Evolutionary conservation across 768 basidiomycete genomes (phyloP).

Genomic region (Omphalotus guepiniiformis): DNA sequence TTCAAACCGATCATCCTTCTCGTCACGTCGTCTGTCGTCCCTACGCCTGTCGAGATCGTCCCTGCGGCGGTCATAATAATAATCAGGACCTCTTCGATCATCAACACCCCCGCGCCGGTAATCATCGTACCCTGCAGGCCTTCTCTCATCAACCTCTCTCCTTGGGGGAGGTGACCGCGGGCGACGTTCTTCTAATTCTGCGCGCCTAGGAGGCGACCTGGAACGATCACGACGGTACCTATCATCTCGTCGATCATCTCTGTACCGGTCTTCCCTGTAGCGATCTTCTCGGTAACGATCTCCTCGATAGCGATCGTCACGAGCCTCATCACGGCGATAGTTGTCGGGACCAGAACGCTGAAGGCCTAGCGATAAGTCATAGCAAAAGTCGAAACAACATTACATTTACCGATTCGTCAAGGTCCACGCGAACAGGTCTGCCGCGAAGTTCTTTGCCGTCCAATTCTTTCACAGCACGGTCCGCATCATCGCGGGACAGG

Average conservation of each 20-base stretch:
- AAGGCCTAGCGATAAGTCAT: slow-evolving; percentile 9
- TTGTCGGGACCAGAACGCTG: slow-evolving; percentile 69
- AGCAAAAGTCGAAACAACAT: not conserved
- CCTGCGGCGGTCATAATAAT: slow-evolving; percentile 85
- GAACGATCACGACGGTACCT: slow-evolving; percentile 75
- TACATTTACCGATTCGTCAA: slow-evolving; percentile 54
- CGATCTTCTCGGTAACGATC: slow-evolving; percentile 42
- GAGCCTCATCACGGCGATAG: slow-evolving; percentile 61
- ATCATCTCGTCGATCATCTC: slow-evolving; percentile 30
- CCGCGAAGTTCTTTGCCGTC: slow-evolving; percentile 88
- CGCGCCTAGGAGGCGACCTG: slow-evolving; percentile 72
- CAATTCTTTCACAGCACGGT: slow-evolving; percentile 85
- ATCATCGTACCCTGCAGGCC: slow-evolving; percentile 92
- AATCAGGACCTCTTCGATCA: slow-evolving; percentile 80
- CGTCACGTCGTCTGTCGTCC: slow-evolving; percentile 78
- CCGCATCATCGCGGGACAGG: slow-evolving; percentile 82
- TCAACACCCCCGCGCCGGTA: slow-evolving; percentile 80
- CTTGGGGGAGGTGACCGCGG: slow-evolving; percentile 76
- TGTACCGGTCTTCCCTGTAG: slow-evolving; percentile 24
- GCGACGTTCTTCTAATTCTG: slow-evolving; percentile 72
- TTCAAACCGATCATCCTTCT: slow-evolving; percentile 78
- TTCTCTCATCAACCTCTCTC: slow-evolving; percentile 82
- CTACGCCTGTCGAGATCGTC: slow-evolving; percentile 66
- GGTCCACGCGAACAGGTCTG: slow-evolving; percentile 65
- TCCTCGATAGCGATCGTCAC: slow-evolving; percentile 43